Base-by-base conservation (phyloP, 2,329 filamentous ascomycete genomes). In the Geosmithia morbida region DNA sequence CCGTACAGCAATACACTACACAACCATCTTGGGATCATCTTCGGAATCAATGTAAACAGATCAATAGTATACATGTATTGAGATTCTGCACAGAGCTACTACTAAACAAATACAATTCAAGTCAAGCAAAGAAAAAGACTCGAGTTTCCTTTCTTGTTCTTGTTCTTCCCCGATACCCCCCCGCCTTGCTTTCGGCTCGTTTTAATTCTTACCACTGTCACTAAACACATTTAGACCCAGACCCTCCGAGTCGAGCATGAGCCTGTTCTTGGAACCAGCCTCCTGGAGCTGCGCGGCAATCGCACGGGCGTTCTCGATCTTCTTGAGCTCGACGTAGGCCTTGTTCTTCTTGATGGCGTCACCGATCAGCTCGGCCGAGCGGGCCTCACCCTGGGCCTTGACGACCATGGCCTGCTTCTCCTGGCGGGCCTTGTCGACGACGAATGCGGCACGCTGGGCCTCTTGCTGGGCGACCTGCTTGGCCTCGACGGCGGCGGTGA, bases 351-450 rank as follows among this genome's bases (percentile, higher is more conserved):
- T 98, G 81, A 98, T 94, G 51, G 92, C 92, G 47, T 98, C 92
- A 67, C 92, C 92, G 60, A 98, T 96, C 53, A 98, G 82, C 70
- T 98, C 89, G 44, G 92, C 92, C 40, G 92, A 97, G 55, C 92
- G 86, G 45, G 92, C 92, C 72, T 98, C 92, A 87, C 92, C 92
- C 80, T 97, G 92, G 3, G 92, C 92, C 69, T 88, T 87, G 62
- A 98, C 92, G 48, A 98, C 88, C 72, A 89, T 96, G 58, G 92
- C 92, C 71, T 98, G 92, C 76, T 98, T 98, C 77, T 98, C 92
- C 70, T 98, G 92, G 56, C 92, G 83, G 47, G 92, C 92, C 73
- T 97, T 96, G 81, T 98, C 92, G 55, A 98, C 92, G 46, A 98
- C 76, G 71, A 98, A 98, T 51, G 92, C 92, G 33, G 92, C 92